Evolutionary conservation across 2,329 filamentous ascomycete species (phyloP).

Genomic region (Cytospora chrysosperma): DNA sequence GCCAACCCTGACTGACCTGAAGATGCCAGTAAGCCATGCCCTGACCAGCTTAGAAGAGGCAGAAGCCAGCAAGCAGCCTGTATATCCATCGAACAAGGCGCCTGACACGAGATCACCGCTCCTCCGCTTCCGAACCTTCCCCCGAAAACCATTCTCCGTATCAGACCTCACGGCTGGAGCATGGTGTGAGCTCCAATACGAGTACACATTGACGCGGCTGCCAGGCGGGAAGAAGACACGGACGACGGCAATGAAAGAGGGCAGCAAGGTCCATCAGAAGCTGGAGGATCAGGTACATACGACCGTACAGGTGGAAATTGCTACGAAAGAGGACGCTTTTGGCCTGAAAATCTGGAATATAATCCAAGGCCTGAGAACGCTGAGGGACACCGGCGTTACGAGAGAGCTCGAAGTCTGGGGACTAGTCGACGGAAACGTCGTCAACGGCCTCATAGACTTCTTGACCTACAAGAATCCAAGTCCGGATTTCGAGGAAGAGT

Average conservation of each 20-base stretch:
- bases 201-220: conserved; percentile 75
- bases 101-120: conserved; percentile 57
- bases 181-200: conserved; percentile 96
- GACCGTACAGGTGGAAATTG: conserved; percentile 69
- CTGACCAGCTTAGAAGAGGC: conserved; percentile 32
- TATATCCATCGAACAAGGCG: conserved; percentile 26
- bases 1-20: conserved; percentile 57
- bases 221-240: conserved; percentile 69
- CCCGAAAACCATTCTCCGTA: conserved; percentile 78
- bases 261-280: conserved; percentile 74
- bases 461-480: conserved; percentile 77
- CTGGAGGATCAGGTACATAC: conserved; percentile 85
- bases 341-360: conserved; percentile 87
- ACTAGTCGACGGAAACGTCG: conserved; percentile 72
- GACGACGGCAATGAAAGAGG: conserved; percentile 82
- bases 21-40: conserved; percentile 61
- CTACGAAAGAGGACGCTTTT: conserved; percentile 77
- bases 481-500: conserved; percentile 62
- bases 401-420: conserved; percentile 86
- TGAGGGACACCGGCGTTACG: conserved; percentile 69
- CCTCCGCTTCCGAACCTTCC: conserved; percentile 73
- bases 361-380: conserved; percentile 76
- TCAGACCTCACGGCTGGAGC: conserved; percentile 85
- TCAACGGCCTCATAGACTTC: conserved; percentile 89
- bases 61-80: conserved; percentile 14